These are phyloP conservation scores for Ophiosphaerella korrae DNA, from an alignment of 2,329 filamentous ascomycete species.

Conservation along the genomic window DNA sequence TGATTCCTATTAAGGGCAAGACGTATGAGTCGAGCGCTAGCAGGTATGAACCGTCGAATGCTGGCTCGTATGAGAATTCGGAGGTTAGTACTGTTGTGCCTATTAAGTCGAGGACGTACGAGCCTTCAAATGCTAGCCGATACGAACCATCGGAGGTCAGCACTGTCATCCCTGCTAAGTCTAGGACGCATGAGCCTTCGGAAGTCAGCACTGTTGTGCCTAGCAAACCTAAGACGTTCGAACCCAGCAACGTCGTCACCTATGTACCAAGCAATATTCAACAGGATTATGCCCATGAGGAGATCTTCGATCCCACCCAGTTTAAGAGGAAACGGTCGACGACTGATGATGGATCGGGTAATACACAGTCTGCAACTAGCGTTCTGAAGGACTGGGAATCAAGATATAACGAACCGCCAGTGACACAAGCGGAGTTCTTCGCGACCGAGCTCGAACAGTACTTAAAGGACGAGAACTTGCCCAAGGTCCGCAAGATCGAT, in stretches of 20 bases:
- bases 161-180: background rate
- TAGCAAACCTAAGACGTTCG: slow-evolving; percentile 25
- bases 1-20: background rate
- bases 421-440: slow-evolving; percentile 55
- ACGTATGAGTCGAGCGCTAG: background rate
- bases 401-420: slow-evolving; percentile 46
- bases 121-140: slow-evolving; percentile 9
- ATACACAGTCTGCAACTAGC: slow-evolving; percentile 45
- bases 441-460: slow-evolving; percentile 49
- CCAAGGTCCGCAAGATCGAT: slow-evolving; percentile 43
- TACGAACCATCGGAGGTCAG: slow-evolving; percentile 21
- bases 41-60: background rate
- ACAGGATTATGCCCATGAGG: slow-evolving; percentile 50
- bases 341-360: background rate
- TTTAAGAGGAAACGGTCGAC: slow-evolving; percentile 47
- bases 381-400: slow-evolving; percentile 52
- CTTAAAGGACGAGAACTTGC: slow-evolving; percentile 43
- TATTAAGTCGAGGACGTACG: slow-evolving; percentile 23
- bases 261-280: slow-evolving; percentile 43
- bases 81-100: background rate
- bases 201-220: slow-evolving; percentile 23
- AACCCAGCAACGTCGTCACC: slow-evolving; percentile 41
- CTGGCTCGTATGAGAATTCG: slow-evolving; percentile 25
- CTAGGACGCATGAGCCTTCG: slow-evolving; percentile 16
- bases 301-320: slow-evolving; percentile 53